phyloP scores from a whole-genome alignment of 768 basidiomycete species.

The Panellus pusillus region DNA sequence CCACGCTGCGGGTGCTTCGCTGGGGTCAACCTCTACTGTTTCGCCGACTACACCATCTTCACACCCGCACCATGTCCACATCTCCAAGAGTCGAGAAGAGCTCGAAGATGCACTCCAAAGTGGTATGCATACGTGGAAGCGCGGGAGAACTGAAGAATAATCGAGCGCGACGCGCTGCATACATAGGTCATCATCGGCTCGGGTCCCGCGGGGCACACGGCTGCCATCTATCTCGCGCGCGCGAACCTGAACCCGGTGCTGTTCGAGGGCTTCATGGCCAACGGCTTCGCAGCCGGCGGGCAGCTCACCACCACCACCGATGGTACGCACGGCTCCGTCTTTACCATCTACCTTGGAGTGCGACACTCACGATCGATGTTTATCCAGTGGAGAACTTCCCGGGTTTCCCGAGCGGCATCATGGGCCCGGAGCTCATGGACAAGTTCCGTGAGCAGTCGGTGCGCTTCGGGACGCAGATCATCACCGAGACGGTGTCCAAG shows the following conservation, averaged over 20 bases:
- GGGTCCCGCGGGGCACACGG: conserved; percentile 94
- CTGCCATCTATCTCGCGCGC: conserved; percentile 93
- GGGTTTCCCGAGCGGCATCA: conserved; percentile 92
- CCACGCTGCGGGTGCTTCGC: too few species aligned
- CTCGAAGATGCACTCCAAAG: conserved; percentile 81
- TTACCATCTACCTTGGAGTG: too few species aligned
- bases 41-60: too few species aligned
- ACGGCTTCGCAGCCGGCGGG: conserved; percentile 96
- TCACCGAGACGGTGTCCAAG: conserved; percentile 97
- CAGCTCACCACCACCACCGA: conserved; percentile 98
- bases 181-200: conserved; percentile 89
- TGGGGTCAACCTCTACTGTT: too few species aligned
- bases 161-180: too few species aligned
- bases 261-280: conserved; percentile 99
- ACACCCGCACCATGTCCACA: too few species aligned
- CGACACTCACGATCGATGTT: background rate
- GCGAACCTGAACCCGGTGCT: conserved; percentile 94
- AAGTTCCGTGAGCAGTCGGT: conserved; percentile 96
- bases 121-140: conserved; percentile 43
- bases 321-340: conserved; percentile 43
- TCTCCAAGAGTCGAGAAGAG: conserved; percentile 35
- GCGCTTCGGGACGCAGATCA: conserved; percentile 90
- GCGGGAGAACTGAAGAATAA: background rate
- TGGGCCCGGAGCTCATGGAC: conserved; percentile 98
- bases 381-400: conserved; percentile 89